Evolutionary conservation across 768 basidiomycete species (phyloP).

Genomic region (Arthromyces matolae): DNA sequence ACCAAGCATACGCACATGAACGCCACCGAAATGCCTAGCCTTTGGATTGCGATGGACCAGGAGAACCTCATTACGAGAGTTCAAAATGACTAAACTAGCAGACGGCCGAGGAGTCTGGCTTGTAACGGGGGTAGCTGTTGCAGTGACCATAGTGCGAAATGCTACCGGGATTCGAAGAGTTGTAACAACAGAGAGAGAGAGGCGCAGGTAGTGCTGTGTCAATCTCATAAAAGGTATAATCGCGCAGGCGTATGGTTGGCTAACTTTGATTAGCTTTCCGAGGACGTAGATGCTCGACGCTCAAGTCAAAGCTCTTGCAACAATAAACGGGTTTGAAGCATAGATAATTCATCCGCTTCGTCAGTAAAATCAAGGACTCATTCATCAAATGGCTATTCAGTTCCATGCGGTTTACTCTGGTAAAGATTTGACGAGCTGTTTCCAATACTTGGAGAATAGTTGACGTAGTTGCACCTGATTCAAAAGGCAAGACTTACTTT

Average conservation of each 20-base stretch:
- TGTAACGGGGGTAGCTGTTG: background rate
- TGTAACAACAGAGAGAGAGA: background rate
- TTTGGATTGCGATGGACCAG: constrained; percentile 69
- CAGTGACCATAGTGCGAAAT: constrained; percentile 9
- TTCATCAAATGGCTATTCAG: too few species aligned
- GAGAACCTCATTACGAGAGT: constrained; percentile 62
- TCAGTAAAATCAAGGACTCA: too few species aligned
- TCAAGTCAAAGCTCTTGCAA: too few species aligned
- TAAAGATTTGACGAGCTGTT: constrained; percentile 40
- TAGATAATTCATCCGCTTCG: too few species aligned
- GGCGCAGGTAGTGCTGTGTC: background rate
- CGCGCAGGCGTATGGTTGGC: too few species aligned
- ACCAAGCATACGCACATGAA: constrained; percentile 52
- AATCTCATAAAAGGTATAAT: constrained; percentile 4
- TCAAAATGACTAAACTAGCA: constrained; percentile 64
- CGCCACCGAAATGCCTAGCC: constrained; percentile 60
- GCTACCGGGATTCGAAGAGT: background rate
- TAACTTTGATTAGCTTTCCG: too few species aligned
- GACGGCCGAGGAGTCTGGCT: constrained; percentile 49
- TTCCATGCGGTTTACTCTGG: constrained; percentile 22
- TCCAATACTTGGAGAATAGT: constrained; percentile 44
- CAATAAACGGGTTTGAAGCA: too few species aligned
- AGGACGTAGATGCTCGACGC: too few species aligned
- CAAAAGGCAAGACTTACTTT: constrained; percentile 42
- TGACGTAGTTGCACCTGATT: background rate